Percentiles rank a stretch among this genome's conserved stretches.
These are phyloP conservation scores for Rhizopogon vinicolor DNA, from an alignment of 768 basidiomycete genomes.

Conservation along the genomic window DNA sequence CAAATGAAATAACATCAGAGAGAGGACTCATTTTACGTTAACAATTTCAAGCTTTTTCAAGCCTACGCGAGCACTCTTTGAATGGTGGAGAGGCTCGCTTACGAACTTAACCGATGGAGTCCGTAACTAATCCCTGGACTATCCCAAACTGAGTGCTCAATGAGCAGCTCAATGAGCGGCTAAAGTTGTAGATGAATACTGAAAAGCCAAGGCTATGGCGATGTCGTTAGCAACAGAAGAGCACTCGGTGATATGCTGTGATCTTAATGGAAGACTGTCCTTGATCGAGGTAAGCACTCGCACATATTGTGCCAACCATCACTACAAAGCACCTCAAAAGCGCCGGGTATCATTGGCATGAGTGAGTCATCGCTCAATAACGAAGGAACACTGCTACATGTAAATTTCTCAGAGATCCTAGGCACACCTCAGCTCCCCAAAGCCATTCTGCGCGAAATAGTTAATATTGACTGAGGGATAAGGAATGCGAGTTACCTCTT, in stretches of 20 bases:
- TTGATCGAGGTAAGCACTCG: not conserved
- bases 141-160: no score
- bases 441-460: constrained; percentile 13
- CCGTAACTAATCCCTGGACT: no score
- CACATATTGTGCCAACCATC: not conserved
- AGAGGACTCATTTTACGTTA: no score
- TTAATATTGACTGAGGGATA: not conserved
- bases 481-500: not conserved
- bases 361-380: not conserved
- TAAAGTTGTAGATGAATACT: no score
- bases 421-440: not conserved
- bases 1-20: no score
- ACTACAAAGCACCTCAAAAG: not conserved
- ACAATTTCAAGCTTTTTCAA: no score
- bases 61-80: no score
- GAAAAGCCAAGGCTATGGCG: not conserved
- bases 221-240: no score
- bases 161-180: no score
- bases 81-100: no score
- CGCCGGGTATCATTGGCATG: not conserved
- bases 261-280: not conserved
- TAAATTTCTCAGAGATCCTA: not conserved
- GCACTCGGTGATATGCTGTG: not conserved
- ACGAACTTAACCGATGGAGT: no score
- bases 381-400: no score